Percentiles rank a stretch among this genome's conserved stretches.
These are phyloP conservation scores for Vitis hybrid DNA, from an alignment of 177 flowering plant species.

Conservation along the genomic window DNA sequence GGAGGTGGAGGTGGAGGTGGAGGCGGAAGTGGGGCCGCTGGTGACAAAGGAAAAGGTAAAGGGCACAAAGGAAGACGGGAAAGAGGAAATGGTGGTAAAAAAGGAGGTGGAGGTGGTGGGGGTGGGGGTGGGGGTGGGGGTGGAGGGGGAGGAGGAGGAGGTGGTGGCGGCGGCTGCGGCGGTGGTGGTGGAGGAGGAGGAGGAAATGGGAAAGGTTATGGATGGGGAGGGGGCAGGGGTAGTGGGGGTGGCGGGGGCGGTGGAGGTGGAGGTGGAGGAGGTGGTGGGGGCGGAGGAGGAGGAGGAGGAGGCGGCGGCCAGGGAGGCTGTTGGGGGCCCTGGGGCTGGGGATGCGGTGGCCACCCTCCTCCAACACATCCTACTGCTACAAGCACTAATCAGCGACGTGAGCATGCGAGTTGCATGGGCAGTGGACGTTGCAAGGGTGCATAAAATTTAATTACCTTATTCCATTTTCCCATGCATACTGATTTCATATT, in stretches of 20 bases:
- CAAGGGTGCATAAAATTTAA: not conserved
- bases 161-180: not conserved
- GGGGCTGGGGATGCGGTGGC: constrained; percentile 19
- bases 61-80: not conserved
- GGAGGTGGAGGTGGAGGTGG: constrained; percentile 7
- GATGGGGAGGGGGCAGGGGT: constrained; percentile 17
- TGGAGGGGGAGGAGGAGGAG: constrained; percentile 7
- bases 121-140: constrained; percentile 7
- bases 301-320: constrained; percentile 6
- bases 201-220: constrained; percentile 14
- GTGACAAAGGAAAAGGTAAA: not conserved
- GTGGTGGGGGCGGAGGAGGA: constrained; percentile 5
- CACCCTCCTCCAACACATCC: not conserved
- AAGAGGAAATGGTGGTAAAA: constrained; percentile 3
- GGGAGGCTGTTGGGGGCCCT: constrained; percentile 5
- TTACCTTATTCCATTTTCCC: no score
- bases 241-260: not conserved
- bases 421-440: not conserved
- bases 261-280: constrained; percentile 1
- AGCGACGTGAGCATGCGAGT: not conserved
- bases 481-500: no score
- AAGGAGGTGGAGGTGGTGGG: not conserved
- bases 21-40: not conserved
- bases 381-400: not conserved
- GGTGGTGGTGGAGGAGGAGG: constrained; percentile 3